Evolutionary conservation across 2,329 filamentous ascomycete species (phyloP).

Genomic region (Fusarium setosum): DNA sequence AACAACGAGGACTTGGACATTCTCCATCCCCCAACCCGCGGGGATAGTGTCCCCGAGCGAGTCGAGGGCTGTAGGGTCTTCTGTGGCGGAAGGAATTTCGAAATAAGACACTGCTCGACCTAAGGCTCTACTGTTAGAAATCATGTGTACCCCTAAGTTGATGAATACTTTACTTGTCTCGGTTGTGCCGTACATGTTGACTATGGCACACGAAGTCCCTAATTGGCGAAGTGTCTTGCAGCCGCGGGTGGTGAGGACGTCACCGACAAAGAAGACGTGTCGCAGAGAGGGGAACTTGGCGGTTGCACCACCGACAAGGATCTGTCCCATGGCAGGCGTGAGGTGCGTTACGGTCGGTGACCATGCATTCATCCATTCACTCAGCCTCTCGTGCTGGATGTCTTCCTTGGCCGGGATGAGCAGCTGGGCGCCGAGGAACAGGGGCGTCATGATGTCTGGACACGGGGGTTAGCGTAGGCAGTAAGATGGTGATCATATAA

Average conservation of each 20-base stretch:
- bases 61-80: slow-evolving; percentile 65
- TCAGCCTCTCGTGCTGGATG: slow-evolving; percentile 87
- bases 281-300: slow-evolving; percentile 71
- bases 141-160: too few relatives aligned
- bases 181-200: slow-evolving; percentile 14
- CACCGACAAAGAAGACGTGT: slow-evolving; percentile 91
- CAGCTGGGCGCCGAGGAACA: slow-evolving; percentile 85
- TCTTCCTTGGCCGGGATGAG: slow-evolving; percentile 83
- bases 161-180: too few relatives aligned
- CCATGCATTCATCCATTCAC: slow-evolving; percentile 82
- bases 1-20: slow-evolving; percentile 89
- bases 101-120: slow-evolving; percentile 88
- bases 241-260: slow-evolving; percentile 87
- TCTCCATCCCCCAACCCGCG: slow-evolving; percentile 84
- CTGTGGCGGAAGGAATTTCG: slow-evolving; percentile 74
- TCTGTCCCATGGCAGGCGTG: slow-evolving; percentile 95
- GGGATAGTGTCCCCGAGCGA: slow-evolving; percentile 75
- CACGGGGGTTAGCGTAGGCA: not conserved
- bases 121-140: too few relatives aligned
- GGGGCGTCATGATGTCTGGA: slow-evolving; percentile 85
- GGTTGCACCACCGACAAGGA: slow-evolving; percentile 83
- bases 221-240: slow-evolving; percentile 79
- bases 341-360: slow-evolving; percentile 81
- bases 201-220: slow-evolving; percentile 52
- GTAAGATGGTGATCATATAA: not conserved